Conservation (phyloP, 106 monocot genomes). For the Platanthera zijinensis region DNA sequence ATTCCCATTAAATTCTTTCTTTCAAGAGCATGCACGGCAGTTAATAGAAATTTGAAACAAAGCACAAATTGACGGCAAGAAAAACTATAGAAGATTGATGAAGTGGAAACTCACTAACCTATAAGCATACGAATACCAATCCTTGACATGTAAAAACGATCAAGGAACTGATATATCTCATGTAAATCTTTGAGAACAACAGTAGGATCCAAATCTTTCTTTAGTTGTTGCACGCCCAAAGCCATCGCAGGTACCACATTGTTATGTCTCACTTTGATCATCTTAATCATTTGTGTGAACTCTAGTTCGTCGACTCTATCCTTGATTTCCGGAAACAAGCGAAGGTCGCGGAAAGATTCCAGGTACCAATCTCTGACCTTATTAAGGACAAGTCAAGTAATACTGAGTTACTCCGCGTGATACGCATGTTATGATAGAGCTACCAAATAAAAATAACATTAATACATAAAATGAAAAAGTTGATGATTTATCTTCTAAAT, state of each 20-base stretch:
- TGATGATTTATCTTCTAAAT: too few relatives aligned
- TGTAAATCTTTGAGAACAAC: slow-evolving; percentile 36
- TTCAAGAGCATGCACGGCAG: background rate
- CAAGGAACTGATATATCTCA: slow-evolving; percentile 86
- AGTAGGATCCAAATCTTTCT: slow-evolving; percentile 47
- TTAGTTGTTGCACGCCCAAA: slow-evolving; percentile 81
- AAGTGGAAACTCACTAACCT: slow-evolving; percentile 27
- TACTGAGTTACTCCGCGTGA: background rate
- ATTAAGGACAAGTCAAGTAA: background rate
- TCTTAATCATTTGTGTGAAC: slow-evolving; percentile 91
- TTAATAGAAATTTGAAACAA: background rate
- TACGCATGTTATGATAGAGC: background rate
- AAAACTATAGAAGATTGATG: background rate
- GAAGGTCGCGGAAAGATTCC: slow-evolving; percentile 85
- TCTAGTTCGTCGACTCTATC: slow-evolving; percentile 42
- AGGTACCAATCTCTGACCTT: slow-evolving; percentile 92
- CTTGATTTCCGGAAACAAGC: slow-evolving; percentile 66
- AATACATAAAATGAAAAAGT: background rate
- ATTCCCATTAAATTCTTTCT: background rate
- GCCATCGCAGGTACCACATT: slow-evolving; percentile 95
- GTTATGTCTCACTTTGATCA: slow-evolving; percentile 91
- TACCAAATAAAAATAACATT: background rate
- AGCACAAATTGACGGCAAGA: background rate
- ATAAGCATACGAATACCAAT: slow-evolving; percentile 95
- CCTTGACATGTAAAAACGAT: slow-evolving; percentile 92